Evolutionary conservation across 371 early-diverging fungal species (phyloP).

Genomic region (Mortierella sp.): DNA sequence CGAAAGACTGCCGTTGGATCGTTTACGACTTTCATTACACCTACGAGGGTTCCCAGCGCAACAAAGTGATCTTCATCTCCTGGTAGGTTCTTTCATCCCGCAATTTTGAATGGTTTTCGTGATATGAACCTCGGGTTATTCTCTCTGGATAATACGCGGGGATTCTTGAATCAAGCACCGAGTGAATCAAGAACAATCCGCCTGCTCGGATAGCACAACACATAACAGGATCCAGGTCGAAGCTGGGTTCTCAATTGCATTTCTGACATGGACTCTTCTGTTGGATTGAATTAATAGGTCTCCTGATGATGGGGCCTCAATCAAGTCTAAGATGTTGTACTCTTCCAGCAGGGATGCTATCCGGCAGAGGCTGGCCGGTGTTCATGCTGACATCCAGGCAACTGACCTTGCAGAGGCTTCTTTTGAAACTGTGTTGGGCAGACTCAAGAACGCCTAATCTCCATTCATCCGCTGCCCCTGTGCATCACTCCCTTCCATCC

Average conservation of each 20-base stretch:
- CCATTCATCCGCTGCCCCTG: too few relatives aligned
- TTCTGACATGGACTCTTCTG: too few relatives aligned
- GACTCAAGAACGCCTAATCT: conserved; percentile 64
- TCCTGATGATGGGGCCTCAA: conserved; percentile 82
- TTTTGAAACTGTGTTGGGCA: conserved; percentile 81
- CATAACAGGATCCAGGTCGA: too few relatives aligned
- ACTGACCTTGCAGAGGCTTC: conserved; percentile 81
- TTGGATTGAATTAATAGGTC: conserved; percentile 65
- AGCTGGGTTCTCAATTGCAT: too few relatives aligned
- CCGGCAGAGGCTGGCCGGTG: conserved; percentile 79
- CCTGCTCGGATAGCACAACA: too few relatives aligned
- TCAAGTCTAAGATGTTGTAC: conserved; percentile 93
- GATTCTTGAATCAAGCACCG: too few relatives aligned
- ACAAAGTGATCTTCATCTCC: conserved; percentile 74
- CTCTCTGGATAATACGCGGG: neutral
- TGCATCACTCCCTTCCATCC: neutral
- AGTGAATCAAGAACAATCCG: too few relatives aligned
- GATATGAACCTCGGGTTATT: neutral
- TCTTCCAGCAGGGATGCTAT: conserved; percentile 89
- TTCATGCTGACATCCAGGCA: conserved; percentile 86
- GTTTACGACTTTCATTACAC: conserved; percentile 77
- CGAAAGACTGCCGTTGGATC: conserved; percentile 74
- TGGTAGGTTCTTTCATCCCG: conserved; percentile 58
- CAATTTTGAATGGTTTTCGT: neutral
- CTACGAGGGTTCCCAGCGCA: conserved; percentile 55